Base-by-base conservation (phyloP, 2,329 filamentous ascomycete genomes). In the Orbilia blumenaviensis region DNA sequence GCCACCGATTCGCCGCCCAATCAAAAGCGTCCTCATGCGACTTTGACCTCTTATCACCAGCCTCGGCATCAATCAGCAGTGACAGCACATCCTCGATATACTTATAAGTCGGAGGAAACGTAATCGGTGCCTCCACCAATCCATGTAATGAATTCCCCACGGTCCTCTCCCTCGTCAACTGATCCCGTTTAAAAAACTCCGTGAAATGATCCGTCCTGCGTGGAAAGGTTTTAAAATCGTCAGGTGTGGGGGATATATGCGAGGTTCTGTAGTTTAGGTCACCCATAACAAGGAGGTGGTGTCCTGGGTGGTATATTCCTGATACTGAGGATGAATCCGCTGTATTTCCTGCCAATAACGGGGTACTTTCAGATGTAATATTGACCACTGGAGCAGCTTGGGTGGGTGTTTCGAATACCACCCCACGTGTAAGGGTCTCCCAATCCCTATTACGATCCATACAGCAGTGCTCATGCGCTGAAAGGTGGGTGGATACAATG, bases 251-350 rank as follows among this genome's bases (percentile, higher is more conserved):
- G 0, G 87, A 84, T 0, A 86, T 86, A 77, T 89, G 87, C 6
- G 90, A 89, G 16, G 94, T 96, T 79, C 95, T 91, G 83, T 99
- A 99, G 85, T 99, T 99, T 75, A 99, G 87, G 82, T 99, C 95
- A 23, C 95, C 95, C 0, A 90, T 91, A 52, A 98, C 86, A 82
- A 98, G 96, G 0, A 97, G 85, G 82, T 96, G 89, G 2, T 89
- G 89, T 2, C 86, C 87, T 0, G 92, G 89, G 58, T 88, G 88
- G 84, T 94, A 97, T 67, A 98, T 88, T 34, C 89, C 89, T 14
- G 64, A 75, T 42, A 25, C 4, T 8, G 54, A 14, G 0, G 62
- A 27, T 54, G 63, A 46, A 34, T 42, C 61, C n/a, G 52, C 21
- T 0, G 61, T 41, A 18, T 25, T 42, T 88, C 84, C 78, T 87